Base-by-base conservation (phyloP, 225 moss, liverwort and hornwort genomes). In the Sphagnum contortum region DNA sequence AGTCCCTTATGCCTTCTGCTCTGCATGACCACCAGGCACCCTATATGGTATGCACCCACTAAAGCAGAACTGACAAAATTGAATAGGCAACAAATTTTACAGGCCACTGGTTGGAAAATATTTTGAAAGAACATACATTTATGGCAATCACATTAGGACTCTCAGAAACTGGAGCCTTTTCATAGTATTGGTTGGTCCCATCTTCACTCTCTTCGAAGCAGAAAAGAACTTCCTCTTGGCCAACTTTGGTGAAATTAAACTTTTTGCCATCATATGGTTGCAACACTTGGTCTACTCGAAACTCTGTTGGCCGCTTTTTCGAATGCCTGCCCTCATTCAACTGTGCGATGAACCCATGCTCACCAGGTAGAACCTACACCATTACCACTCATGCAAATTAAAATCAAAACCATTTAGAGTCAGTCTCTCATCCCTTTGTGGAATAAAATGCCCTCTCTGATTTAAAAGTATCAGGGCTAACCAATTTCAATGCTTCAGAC, bases 171-270 rank as follows among this genome's bases (percentile, higher is more conserved):
- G 72, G 66, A 8, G 83, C 81, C n/a, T 68, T 73, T 48, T 87
- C 87, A 8, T 73, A 66, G 44, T 77, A 92, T 63, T 74, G 66
- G 48, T 80, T 79, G 5, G 56, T 46, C 3, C 72, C 79, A 48
- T 81, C 83, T 48, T 62, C 74, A 60, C 81, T 89, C 4, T 87
- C 82, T 2, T 88, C 89, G 9, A 98, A 90, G 12, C 81, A 79
- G 47, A 98, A 98, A 9, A 98, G 67, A 4, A 91, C 71, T 71
- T 98, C 96, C 57, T 87, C 78, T 55, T 83, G 80, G 13, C 75
- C 77, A 3, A 89, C 82, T 83, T 98, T 98, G 0, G 90, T 87
- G 72, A 98, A 98, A 54, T 98, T 98, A 54, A 92, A 98, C 65
- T 92, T 92, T 47, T 86, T 89, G 0, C 70, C 50, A 61, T 98